phyloP scores from a whole-genome alignment of 495 filamentous ascomycete genomes.

The Filosporella fistucella region DNA sequence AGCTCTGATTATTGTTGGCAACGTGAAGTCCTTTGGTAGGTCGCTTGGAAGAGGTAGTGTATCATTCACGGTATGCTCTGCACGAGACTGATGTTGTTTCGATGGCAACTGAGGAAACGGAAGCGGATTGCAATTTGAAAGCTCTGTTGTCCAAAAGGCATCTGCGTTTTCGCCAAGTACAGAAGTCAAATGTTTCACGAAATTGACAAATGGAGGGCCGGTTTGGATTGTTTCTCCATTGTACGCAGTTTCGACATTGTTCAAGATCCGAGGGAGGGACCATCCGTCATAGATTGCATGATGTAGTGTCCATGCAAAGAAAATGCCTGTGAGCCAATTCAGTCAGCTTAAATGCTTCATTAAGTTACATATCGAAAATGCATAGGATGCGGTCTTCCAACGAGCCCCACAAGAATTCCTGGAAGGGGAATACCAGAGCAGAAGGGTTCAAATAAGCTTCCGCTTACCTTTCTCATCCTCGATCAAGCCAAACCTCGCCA shows the following conservation, averaged over 20 bases:
- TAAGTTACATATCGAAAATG: too few species aligned
- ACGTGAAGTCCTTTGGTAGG: too few species aligned
- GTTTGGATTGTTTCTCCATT: neutral
- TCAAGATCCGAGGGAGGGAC: slow-evolving; percentile 48
- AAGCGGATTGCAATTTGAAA: neutral
- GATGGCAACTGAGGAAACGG: too few species aligned
- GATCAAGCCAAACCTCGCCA: neutral
- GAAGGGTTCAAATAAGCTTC: too few species aligned
- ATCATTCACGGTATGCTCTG: too few species aligned
- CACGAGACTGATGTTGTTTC: too few species aligned
- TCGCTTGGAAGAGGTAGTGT: too few species aligned
- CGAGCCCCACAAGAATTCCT: too few species aligned
- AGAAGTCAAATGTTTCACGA: neutral
- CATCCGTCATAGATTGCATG: slow-evolving; percentile 69
- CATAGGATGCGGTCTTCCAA: too few species aligned
- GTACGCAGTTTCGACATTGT: slow-evolving; percentile 9
- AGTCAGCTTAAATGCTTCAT: too few species aligned
- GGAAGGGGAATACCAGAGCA: too few species aligned
- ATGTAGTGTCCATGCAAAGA: slow-evolving; percentile 58
- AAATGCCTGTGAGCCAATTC: too few species aligned
- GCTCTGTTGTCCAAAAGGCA: slow-evolving; percentile 5
- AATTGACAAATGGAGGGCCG: neutral
- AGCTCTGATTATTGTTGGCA: neutral
- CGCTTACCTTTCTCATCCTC: neutral
- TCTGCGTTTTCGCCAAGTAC: neutral